These are phyloP conservation scores for Leccinum longicurvipes DNA, from an alignment of 768 basidiomycete genomes.

Conservation along the genomic window DNA sequence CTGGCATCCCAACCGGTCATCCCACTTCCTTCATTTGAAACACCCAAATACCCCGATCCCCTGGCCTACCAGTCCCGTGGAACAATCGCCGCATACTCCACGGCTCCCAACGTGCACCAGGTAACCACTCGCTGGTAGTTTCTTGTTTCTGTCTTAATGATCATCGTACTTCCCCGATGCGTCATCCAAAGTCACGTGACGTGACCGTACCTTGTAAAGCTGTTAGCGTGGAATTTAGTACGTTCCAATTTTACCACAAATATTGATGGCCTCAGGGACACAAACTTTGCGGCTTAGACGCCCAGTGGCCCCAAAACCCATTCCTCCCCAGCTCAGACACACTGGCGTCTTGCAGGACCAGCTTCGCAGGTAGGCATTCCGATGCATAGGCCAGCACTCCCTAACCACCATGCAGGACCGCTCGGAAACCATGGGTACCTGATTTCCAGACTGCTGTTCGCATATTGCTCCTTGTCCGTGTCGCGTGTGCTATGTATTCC, in stretches of 20 bases:
- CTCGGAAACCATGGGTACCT: slow-evolving; percentile 81
- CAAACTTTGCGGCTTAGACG: slow-evolving; percentile 52
- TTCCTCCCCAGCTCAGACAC: slow-evolving; percentile 42
- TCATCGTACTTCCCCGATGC: slow-evolving; percentile 3
- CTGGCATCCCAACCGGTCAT: slow-evolving; percentile 13
- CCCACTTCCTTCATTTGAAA: slow-evolving; percentile 11
- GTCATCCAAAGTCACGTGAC: not conserved
- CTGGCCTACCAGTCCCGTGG: not conserved
- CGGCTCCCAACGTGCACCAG: not conserved
- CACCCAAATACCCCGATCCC: not conserved
- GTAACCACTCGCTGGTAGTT: too few relatives aligned
- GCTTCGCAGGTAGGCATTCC: slow-evolving; percentile 56
- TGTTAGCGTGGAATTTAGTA: too few relatives aligned
- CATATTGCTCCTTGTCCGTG: slow-evolving; percentile 74
- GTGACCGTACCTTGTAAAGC: not conserved
- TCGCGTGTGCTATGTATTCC: slow-evolving; percentile 89
- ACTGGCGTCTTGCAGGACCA: slow-evolving; percentile 77
- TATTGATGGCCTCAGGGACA: slow-evolving; percentile 45
- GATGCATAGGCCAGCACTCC: not conserved
- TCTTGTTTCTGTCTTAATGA: too few relatives aligned
- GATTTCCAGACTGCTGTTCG: slow-evolving; percentile 81
- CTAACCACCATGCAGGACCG: slow-evolving; percentile 42
- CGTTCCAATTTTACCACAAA: not conserved
- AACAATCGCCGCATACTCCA: not conserved
- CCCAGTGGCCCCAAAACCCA: slow-evolving; percentile 30